A percentile compares a stretch with the other conserved stretches of the same genome.
These are phyloP conservation scores for Neonectria hederae DNA, from an alignment of 2,329 filamentous ascomycete species.

Conservation along the genomic window DNA sequence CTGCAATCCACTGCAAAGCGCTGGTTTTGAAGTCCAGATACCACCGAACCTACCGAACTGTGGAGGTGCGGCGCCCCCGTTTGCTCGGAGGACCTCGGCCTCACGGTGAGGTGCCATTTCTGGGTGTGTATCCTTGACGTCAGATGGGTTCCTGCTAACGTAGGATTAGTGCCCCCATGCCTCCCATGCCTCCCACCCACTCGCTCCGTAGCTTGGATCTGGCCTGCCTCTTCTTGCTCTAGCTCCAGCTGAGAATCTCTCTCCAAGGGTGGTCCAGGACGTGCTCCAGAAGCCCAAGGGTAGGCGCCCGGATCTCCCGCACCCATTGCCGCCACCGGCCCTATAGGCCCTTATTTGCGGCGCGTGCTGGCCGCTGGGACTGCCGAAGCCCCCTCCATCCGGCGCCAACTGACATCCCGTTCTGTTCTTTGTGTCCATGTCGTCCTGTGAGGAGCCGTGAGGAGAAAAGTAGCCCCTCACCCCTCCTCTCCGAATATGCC, in stretches of 20 bases:
- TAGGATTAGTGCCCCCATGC: constrained; percentile 21
- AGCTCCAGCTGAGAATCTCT: constrained; percentile 18
- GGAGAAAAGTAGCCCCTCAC: constrained; percentile 28
- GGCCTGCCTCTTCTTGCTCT: constrained; percentile 27
- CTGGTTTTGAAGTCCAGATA: constrained; percentile 13
- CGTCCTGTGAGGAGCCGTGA: constrained; percentile 16
- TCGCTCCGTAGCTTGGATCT: constrained; percentile 25
- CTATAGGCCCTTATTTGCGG: constrained; percentile 28
- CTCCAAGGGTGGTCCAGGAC: constrained; percentile 1
- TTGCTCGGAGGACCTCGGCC: constrained; percentile 38
- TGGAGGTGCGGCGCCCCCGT: constrained; percentile 18
- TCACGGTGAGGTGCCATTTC: constrained; percentile 22
- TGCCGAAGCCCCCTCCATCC: constrained; percentile 41
- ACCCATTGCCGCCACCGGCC: constrained; percentile 37
- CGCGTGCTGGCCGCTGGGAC: constrained; percentile 37
- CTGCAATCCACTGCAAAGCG: constrained; percentile 13
- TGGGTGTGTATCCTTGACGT: constrained; percentile 36
- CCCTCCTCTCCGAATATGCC: constrained; percentile 22
- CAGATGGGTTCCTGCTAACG: constrained; percentile 36
- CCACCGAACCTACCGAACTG: constrained; percentile 5
- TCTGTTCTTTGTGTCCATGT: not conserved
- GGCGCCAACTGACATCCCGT: constrained; percentile 20
- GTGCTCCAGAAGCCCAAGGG: constrained; percentile 12
- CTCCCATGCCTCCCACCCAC: not conserved
- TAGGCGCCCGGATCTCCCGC: constrained; percentile 33